Evolutionary conservation across 2,329 filamentous ascomycete species (phyloP), one percentile per base, ranked within the genome.

Genomic region (Huntiella decipiens): DNA sequence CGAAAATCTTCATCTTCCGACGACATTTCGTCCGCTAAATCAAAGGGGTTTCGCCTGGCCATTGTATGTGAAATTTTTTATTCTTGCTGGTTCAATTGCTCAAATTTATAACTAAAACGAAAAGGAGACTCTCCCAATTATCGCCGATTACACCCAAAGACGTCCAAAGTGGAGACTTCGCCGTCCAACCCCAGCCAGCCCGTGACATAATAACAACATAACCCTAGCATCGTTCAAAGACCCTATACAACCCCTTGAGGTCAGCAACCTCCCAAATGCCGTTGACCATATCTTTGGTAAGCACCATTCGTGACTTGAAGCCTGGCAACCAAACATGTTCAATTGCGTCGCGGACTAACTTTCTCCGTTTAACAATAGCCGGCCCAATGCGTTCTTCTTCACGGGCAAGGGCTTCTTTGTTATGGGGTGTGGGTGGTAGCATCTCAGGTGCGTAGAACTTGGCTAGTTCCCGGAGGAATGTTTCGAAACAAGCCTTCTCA

Each of bases 241-340:
- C 87, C 39, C 83, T 69, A 61, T 98, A 98, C 48, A 98, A 58
- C 0, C 87, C 86, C 61, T 94, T 96, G 49, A 96, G 61, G 63
- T 92, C 85, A 2, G 91, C 88, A 42, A 94, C 76, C 61, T 98
- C 88, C 40, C 93, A 64, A 8, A 94, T 75, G 6, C 67, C 72
- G 0, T 77, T 81, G 43, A 77, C 74, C 62, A 92, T 73, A 4
- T 71, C 68, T 52, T 73, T 79, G 6, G 91, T 95, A 15, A 84
- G 87, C 47, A 96, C 75, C 40, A 98, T 62, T 48, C 86, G 70
- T 4, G 80, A 68, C 58, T 85, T 84, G 56, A 95, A 83, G 1
- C 86, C 84, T 0, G 91, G 91, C 54, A 98, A 96, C 47, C 98
- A 70, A 7, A 86, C 67, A 61, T 93, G 74, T 61, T 98, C 88